phyloP scores from a whole-genome alignment of 2,329 filamentous ascomycete genomes.

The Penicillium vulpinum region DNA sequence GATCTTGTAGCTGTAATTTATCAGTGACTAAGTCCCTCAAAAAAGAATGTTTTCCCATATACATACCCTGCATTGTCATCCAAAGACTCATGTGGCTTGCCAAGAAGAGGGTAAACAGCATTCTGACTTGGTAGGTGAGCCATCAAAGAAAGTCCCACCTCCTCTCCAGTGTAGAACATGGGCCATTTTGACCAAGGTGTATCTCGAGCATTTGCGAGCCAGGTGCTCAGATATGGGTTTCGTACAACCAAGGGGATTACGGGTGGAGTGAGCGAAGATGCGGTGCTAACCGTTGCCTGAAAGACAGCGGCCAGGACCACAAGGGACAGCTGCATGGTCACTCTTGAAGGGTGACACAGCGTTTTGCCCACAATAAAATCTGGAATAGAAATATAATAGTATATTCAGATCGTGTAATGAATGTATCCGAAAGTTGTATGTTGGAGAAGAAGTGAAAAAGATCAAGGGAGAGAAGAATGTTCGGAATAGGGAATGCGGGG shows the following conservation, averaged over 20 bases:
- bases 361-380: background rate
- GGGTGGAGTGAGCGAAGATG: constrained; percentile 60
- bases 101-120: constrained; percentile 64
- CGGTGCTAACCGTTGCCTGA: constrained; percentile 46
- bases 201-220: constrained; percentile 70
- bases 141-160: constrained; percentile 65
- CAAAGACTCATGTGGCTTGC: constrained; percentile 65
- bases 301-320: constrained; percentile 37
- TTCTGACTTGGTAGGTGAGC: constrained; percentile 61
- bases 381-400: background rate
- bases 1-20: constrained; percentile 53
- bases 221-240: constrained; percentile 76
- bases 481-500: constrained; percentile 22
- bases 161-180: constrained; percentile 76
- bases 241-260: constrained; percentile 73
- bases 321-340: constrained; percentile 35
- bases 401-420: constrained; percentile 7
- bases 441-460: background rate
- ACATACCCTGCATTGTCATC: constrained; percentile 41
- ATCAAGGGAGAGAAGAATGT: background rate
- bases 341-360: background rate
- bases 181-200: constrained; percentile 82
- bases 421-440: background rate
- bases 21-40: constrained; percentile 6
- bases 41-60: background rate